Conservation (phyloP, 169 alveolate species). For the Plasmodium cynomolgi region DNA sequence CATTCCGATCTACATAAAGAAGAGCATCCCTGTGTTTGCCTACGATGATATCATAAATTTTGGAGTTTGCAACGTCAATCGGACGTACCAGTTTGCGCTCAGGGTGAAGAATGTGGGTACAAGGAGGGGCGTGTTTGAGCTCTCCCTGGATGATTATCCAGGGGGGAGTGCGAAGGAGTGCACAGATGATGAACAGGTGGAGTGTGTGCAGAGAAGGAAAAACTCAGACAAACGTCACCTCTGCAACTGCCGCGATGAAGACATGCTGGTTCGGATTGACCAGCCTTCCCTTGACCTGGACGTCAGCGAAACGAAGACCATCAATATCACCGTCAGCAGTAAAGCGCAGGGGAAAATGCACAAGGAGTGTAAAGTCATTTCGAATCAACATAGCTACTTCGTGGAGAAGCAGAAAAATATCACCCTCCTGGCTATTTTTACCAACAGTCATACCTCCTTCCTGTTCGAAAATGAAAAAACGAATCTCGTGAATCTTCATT, state of each 20-base stretch:
- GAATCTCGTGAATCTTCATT: slow-evolving; percentile 32
- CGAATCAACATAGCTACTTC: slow-evolving; percentile 54
- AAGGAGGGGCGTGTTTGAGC: slow-evolving; percentile 15
- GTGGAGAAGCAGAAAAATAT: slow-evolving; percentile 11
- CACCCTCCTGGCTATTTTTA: slow-evolving; percentile 20
- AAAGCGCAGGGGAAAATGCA: slow-evolving; percentile 29
- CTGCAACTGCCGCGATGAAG: neutral
- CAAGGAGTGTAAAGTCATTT: neutral
- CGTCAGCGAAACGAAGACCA: neutral
- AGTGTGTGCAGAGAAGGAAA: neutral
- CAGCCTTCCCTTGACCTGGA: slow-evolving; percentile 11
- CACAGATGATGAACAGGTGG: neutral
- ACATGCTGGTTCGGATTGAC: slow-evolving; percentile 19
- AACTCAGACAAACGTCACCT: neutral
- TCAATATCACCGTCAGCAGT: slow-evolving; percentile 36
- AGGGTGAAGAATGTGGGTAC: slow-evolving; percentile 44
- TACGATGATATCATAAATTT: slow-evolving; percentile 25
- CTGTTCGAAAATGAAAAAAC: slow-evolving; percentile 24
- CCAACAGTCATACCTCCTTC: slow-evolving; percentile 36
- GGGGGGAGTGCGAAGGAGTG: neutral
- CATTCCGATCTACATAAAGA: slow-evolving; percentile 60
- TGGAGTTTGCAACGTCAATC: slow-evolving; percentile 44
- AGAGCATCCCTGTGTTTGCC: slow-evolving; percentile 31
- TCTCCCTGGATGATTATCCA: neutral
- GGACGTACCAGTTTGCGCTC: slow-evolving; percentile 13